Base-by-base conservation (phyloP, 2,329 filamentous ascomycete genomes). In the Massarina eburnea region DNA sequence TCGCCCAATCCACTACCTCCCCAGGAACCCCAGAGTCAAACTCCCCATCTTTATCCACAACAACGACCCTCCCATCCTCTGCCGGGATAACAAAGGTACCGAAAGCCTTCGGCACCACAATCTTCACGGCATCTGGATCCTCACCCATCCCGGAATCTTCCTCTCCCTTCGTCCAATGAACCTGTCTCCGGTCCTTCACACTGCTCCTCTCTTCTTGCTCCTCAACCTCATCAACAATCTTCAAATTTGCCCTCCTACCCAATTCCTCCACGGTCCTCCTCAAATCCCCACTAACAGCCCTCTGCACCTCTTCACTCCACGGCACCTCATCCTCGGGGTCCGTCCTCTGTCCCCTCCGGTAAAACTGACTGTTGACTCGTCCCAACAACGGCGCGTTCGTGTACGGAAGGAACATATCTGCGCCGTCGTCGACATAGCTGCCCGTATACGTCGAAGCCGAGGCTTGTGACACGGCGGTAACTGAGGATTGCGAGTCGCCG, bases 391-490 rank as follows among this genome's bases (percentile, higher is more conserved):
- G 45, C 32, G 14, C 30, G 6, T 9, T 3, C 10, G 30, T 8
- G 12, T n/a, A 7, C 29, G 40, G 42, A 1, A 39, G 26, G 1
- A 54, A 40, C 24, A 62, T 49, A 40, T 66, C 59, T n/a, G 49
- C 53, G 18, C 59, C 55, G 36, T 67, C 64, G 44, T 68, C 65
- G 24, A 66, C 20, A 37, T 52, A 66, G 45, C 61, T 65, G 15
- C 55, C 52, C 3, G 56, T 59, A 38, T 61, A 62, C 2, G 40
- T 27, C 8, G 58, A 58, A n/a, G 21, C 19, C 4, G 39, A 33
- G 9, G 39, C 27, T 3, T 45, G 24, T 15, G 53, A 45, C n/a
- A 18, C 24, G 8, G 24, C n/a, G 20, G 42, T 19, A 10, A n/a
- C 8, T 6, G 26, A 17, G 6, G 38, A 27, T 12, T 4, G 8